phyloP scores from a whole-genome alignment of 164 flowering plant genomes.

The Akebia trifoliata region DNA sequence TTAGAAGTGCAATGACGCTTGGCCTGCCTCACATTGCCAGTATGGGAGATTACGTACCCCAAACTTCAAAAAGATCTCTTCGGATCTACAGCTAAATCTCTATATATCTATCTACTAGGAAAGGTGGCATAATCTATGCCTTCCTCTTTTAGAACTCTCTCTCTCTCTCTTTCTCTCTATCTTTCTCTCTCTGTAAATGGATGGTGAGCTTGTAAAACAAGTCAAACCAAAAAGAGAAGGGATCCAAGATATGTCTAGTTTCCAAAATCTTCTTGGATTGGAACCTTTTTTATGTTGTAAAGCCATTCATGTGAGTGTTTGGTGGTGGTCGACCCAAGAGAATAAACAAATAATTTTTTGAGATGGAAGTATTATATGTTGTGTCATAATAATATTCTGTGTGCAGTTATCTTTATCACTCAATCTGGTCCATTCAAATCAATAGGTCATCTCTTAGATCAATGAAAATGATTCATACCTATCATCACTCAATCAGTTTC shows the following conservation, averaged over 20 bases:
- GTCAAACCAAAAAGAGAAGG: conserved; percentile 40
- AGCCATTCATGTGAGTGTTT: conserved; percentile 1
- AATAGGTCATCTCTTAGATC: no score
- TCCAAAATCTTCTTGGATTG: conserved; percentile 42
- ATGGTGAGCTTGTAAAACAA: conserved; percentile 24
- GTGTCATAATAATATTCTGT: no score
- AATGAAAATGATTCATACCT: no score
- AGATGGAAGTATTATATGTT: no score
- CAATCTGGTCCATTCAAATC: no score
- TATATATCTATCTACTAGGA: conserved; percentile 11
- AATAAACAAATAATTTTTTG: no score
- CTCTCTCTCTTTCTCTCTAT: conserved; percentile 11
- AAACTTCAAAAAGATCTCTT: conserved; percentile 33
- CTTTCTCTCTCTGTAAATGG: conserved; percentile 3
- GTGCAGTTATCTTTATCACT: no score
- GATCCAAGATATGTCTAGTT: conserved; percentile 10
- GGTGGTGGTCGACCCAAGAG: conserved; percentile 7
- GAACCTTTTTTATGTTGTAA: conserved; percentile 1
- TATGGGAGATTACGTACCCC: conserved; percentile 41
- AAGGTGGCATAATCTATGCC: conserved; percentile 8
- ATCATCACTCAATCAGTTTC: no score
- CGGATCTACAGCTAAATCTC: conserved; percentile 43
- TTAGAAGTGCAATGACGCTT: conserved; percentile 4
- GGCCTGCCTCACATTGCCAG: conserved; percentile 24
- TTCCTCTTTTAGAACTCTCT: not conserved